Base-by-base conservation (phyloP, 179 eudicot genomes). In the Amaranthus tricolor region DNA sequence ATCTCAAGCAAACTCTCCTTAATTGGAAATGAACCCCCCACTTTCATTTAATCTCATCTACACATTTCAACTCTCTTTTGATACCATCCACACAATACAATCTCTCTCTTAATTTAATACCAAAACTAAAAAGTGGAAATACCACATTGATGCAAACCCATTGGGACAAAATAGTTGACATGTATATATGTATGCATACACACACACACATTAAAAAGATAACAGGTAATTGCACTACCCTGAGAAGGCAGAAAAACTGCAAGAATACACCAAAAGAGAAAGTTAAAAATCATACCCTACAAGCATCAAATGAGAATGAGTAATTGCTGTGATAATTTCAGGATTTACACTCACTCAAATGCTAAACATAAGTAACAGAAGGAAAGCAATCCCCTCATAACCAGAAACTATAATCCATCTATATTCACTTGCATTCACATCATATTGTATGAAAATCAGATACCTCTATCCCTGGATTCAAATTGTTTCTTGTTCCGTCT, bases 381-480 rank as follows among this genome's bases (percentile, higher is more conserved):
- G 13, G 11, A 21, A 5, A 62, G 20, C 5, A 54, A 75, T 6
- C 40, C 52, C 21, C 19, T 58, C 24, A 15, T 53, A 20, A 7
- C 45, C 16, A 72, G 40, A 31, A 31, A 58, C 44, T 54, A 66
- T n/a, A 74, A 61, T 31, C 3, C 40, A 31, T 31, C 40, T 31
- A 31, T 31, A 17, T 43, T 43, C 50, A 50, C 55, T 47, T 66
- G 54, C 70, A 17, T 12, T 67, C 71, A 50, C n/a, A 12, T 44
- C 16, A 12, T 65, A n/a, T 11, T 20, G 21, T 9, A 12, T 40
- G n/a, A 47, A 60, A 7, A 61, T 21, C 15, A 74, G 31, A 62
- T 87, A 93, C 97, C 97, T 88, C 77, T 74, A 16, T 80, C 87
- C 58, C 60, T 76, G 70, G 64, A 64, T 68, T 67, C 81, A 55